These are phyloP conservation scores for Hypoxylon sp. DNA, from an alignment of 2,329 filamentous ascomycete genomes.

Conservation along the genomic window DNA sequence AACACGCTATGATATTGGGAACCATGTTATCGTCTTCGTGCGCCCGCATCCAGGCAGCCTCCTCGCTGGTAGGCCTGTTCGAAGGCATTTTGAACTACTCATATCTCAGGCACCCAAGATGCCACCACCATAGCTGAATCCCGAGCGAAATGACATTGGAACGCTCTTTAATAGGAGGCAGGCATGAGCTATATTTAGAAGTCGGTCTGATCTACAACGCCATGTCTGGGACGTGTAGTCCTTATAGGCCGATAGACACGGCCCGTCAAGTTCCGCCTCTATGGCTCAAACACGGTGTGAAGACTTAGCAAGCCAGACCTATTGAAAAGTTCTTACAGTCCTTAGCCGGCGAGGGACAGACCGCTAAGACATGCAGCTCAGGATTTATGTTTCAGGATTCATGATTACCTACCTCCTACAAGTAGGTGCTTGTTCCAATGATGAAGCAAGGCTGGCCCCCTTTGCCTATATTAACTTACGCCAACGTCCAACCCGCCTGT, in stretches of 20 bases:
- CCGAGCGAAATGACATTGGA: no score
- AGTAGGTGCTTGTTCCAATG: no score
- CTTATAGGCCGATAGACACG: not conserved
- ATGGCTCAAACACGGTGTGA: not conserved
- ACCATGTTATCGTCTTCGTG: not conserved
- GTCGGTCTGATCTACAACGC: not conserved
- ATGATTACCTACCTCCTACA: no score
- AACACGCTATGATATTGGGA: not conserved
- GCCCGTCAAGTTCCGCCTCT: not conserved
- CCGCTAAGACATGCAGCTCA: not conserved
- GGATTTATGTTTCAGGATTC: no score
- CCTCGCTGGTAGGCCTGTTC: not conserved
- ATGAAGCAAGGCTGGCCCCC: no score
- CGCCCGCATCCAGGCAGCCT: not conserved
- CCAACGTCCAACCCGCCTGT: no score
- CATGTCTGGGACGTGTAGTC: not conserved
- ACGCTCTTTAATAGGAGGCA: no score
- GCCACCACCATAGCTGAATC: no score
- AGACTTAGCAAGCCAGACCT: no score
- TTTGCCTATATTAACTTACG: no score
- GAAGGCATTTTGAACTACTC: not conserved
- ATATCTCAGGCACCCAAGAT: no score
- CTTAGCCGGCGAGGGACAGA: not conserved
- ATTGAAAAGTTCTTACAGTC: not conserved
- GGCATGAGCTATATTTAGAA: not conserved